Conservation (phyloP, 306 rosid genomes). For the Gastrolobium bilobum region DNA sequence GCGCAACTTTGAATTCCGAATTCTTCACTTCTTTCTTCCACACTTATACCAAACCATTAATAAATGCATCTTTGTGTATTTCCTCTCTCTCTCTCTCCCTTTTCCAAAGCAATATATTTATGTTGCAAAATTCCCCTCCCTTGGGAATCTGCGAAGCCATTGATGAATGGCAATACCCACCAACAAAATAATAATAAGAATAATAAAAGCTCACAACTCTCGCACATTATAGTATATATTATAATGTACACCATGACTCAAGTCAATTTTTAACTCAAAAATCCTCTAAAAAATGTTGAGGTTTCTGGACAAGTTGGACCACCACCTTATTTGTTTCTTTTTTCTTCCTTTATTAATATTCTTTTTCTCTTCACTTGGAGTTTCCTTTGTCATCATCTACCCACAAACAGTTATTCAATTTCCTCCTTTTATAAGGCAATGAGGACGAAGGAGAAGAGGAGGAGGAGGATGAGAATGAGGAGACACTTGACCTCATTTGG, state of each 20-base stretch:
- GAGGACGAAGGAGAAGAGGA: conserved; percentile 65
- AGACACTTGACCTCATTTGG: conserved; percentile 64
- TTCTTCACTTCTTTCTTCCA: conserved; percentile 61
- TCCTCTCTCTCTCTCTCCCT: conserved; percentile 22
- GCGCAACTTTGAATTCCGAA: conserved; percentile 64
- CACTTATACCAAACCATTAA: conserved; percentile 63
- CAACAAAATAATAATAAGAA: conserved; percentile 51
- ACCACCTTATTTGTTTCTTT: conserved; percentile 43
- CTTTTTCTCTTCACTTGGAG: conserved; percentile 54
- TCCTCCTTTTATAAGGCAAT: conserved; percentile 78
- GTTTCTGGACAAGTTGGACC: conserved; percentile 71
- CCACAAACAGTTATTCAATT: conserved; percentile 75
- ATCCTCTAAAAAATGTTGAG: conserved; percentile 70
- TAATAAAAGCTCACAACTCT: conserved; percentile 68
- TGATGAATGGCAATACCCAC: conserved; percentile 74
- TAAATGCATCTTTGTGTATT: conserved; percentile 46
- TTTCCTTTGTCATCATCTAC: conserved; percentile 84
- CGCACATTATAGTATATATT: conserved; percentile 49
- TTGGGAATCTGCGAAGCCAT: conserved; percentile 92
- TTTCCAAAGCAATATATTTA: conserved; percentile 48
- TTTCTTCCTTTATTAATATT: conserved; percentile 32
- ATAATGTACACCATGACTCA: conserved; percentile 68
- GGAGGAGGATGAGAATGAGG: conserved; percentile 57
- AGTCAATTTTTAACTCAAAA: conserved; percentile 68
- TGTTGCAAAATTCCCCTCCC: conserved; percentile 63